Evolutionary conservation across 192 early-diverging fungal species (phyloP).

Genomic region (Backusella psychrophila): DNA sequence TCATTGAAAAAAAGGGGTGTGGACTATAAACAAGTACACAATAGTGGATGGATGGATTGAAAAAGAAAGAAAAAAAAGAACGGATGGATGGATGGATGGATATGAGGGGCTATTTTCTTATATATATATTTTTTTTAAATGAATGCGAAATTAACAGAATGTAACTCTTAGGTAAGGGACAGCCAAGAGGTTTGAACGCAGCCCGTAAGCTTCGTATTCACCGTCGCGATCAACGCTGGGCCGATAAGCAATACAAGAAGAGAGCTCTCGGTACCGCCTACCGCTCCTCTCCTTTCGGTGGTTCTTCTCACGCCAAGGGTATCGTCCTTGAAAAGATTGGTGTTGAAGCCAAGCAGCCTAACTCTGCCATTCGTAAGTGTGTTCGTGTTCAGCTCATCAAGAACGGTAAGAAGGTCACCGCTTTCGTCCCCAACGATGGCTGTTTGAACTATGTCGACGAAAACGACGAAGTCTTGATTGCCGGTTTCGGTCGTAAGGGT

Average conservation of each 20-base stretch:
- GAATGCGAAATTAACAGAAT: no score
- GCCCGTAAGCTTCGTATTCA: conserved; percentile 96
- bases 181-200: conserved; percentile 97
- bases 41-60: conserved; percentile 13
- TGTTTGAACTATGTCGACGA: conserved; percentile 99
- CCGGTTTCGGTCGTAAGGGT: conserved; percentile 99
- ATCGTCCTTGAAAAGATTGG: conserved; percentile 99
- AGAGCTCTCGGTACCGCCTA: conserved; percentile 96
- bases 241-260: conserved; percentile 95
- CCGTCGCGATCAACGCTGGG: conserved; percentile 98
- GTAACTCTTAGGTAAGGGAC: conserved; percentile 59
- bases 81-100: neutral
- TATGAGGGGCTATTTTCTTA: no score
- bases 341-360: conserved; percentile 99
- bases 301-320: conserved; percentile 99
- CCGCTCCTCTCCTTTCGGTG: conserved; percentile 99
- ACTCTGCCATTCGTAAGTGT: conserved; percentile 99
- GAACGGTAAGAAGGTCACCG: conserved; percentile 99
- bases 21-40: neutral
- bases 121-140: no score
- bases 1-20: neutral
- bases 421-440: conserved; percentile 99
- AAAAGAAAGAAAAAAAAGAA: neutral
- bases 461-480: conserved; percentile 99
- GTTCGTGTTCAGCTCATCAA: conserved; percentile 99